Evolutionary conservation across 139 green algal genomes (phyloP).

Genomic region (Yamagishiella unicocca): DNA sequence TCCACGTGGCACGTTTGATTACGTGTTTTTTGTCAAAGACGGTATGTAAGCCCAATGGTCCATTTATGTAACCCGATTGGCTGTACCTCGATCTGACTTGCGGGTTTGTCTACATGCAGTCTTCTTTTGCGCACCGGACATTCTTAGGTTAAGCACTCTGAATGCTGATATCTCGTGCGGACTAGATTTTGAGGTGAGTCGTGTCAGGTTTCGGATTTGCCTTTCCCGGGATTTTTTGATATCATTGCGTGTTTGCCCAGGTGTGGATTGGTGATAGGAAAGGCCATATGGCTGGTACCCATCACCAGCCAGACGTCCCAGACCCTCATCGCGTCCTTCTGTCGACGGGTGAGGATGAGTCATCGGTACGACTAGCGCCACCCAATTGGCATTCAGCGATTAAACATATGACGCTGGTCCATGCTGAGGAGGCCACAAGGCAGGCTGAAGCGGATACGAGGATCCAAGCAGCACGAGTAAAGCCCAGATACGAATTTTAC

Average conservation of each 20-base stretch:
- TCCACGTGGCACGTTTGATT: background rate
- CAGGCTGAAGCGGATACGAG: slow-evolving; percentile 2
- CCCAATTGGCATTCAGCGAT: slow-evolving; percentile 16
- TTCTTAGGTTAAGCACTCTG: background rate
- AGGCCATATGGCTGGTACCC: background rate
- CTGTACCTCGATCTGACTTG: no score
- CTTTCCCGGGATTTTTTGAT: background rate
- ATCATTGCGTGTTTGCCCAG: background rate
- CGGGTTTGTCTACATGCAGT: background rate
- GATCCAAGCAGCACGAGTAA: background rate
- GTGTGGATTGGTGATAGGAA: slow-evolving; percentile 11
- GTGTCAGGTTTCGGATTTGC: background rate
- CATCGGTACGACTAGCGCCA: no score
- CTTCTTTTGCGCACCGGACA: slow-evolving; percentile 13
- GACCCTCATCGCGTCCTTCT: background rate
- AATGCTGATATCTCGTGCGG: background rate
- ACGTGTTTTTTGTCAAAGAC: slow-evolving; percentile 10
- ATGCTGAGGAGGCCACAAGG: background rate
- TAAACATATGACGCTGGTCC: background rate
- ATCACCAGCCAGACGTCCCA: background rate
- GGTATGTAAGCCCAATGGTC: no score
- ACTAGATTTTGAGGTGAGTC: slow-evolving; percentile 9
- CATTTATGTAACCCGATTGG: no score
- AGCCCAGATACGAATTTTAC: slow-evolving; percentile 30
- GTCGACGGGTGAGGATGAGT: background rate